Evolutionary conservation across 331 rosid genomes (phyloP).

Genomic region (Spiraea crenata): DNA sequence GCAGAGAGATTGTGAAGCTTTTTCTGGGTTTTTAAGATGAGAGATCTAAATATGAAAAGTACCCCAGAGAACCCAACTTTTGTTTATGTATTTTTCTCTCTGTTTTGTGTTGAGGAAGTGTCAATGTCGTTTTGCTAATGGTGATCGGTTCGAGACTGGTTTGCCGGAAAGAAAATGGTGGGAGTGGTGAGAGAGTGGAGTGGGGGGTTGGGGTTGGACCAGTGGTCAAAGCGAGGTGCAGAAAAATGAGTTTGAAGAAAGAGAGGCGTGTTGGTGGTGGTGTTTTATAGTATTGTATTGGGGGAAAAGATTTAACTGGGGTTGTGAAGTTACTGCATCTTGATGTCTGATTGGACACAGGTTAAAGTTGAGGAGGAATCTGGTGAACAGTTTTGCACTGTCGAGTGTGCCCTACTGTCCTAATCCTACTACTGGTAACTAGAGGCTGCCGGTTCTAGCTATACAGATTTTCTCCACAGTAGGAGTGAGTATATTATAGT

Average conservation of each 20-base stretch:
- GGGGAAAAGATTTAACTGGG: not conserved
- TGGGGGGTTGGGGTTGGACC: conserved; percentile 29
- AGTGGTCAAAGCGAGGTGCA: conserved; percentile 55
- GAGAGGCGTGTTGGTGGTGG: conserved; percentile 24
- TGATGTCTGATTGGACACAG: not conserved
- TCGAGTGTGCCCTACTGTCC: not conserved
- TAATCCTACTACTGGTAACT: not conserved
- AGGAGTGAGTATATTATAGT: too few relatives aligned
- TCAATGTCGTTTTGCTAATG: conserved; percentile 39
- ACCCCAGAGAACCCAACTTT: not conserved
- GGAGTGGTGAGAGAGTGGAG: conserved; percentile 14
- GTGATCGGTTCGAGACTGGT: conserved; percentile 24
- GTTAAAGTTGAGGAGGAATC: conserved; percentile 16
- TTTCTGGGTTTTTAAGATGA: conserved; percentile 37
- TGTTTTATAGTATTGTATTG: conserved; percentile 34
- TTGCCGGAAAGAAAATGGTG: conserved; percentile 21
- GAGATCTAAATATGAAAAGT: conserved; percentile 32
- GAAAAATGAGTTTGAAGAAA: conserved; percentile 32
- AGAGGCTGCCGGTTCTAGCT: conserved; percentile 17
- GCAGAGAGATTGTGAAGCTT: conserved; percentile 27
- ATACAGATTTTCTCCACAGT: not conserved
- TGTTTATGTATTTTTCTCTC: conserved; percentile 17
- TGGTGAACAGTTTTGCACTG: conserved; percentile 12
- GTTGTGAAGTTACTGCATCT: not conserved
- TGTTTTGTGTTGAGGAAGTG: conserved; percentile 45